Base-by-base conservation (phyloP, 2,329 filamentous ascomycete genomes). In the Neonectria hederae region DNA sequence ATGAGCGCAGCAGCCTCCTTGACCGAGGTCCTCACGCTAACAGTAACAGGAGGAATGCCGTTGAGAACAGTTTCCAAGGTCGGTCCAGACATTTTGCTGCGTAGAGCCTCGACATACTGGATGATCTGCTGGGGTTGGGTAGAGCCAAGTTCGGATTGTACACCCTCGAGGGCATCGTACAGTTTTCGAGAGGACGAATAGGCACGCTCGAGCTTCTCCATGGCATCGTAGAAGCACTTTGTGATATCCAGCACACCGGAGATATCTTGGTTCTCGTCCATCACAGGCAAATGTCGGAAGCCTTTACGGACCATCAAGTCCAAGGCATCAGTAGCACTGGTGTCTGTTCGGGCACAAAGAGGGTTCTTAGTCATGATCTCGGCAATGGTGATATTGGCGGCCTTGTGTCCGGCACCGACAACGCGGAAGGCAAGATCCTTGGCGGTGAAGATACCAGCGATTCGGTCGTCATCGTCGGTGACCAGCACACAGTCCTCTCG, bases 291-390 rank as follows among this genome's bases (percentile, higher is more conserved):
- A 83, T 99, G 96, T 72, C 96, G 90, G 85, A 99, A 99, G 19
- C 96, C 96, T 83, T 98, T 98, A 73, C 95, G 88, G 62, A 99
- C 96, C 96, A 99, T 99, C 62, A 98, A 86, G 80, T 99, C 95
- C 68, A 99, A 83, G 32, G 96, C 96, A 84, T 99, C 96, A 46
- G 96, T 99, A 38, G 96, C 96, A 80, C 95, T 98, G 35, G 96
- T 99, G 77, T 99, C 96, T 62, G 96, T 99, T 78, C 96, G 90
- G 59, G 96, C 96, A 79, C 96, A 99, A 17, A 99, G 88, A 11
- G 96, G 96, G 83, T 99, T 99, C 86, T 98, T 97, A 77, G 96
- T 99, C 96, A 99, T 99, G 80, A 99, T 99, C 77, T 98, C 94
- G 71, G 94, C 92, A 77, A 99, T 97, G 22, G 93, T 97, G 73